Conservation (phyloP, 2,329 filamentous ascomycete species). For the Aureobasidium sp. region DNA sequence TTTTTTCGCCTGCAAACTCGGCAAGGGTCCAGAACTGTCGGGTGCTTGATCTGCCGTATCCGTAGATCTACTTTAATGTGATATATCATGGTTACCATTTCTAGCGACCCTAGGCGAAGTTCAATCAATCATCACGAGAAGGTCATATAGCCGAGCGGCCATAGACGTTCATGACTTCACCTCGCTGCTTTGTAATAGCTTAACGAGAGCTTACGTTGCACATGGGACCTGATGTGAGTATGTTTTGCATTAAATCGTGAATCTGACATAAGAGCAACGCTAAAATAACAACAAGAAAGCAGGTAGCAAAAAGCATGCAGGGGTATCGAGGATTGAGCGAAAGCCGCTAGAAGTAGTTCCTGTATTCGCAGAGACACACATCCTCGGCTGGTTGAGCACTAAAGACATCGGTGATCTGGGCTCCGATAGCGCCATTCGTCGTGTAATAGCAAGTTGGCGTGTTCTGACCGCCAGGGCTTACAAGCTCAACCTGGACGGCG, state of each 20-base stretch:
- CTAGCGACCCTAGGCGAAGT: no score
- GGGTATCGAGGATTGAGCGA: neutral
- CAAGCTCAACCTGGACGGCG: constrained; percentile 48
- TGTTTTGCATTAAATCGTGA: neutral
- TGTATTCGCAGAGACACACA: constrained; percentile 40
- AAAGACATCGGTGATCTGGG: constrained; percentile 27
- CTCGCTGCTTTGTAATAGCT: neutral
- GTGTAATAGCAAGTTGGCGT: constrained; percentile 47
- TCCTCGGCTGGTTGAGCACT: constrained; percentile 25
- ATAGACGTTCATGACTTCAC: no score
- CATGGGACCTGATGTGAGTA: neutral
- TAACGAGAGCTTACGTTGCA: no score
- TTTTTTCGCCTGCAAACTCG: no score
- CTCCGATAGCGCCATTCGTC: constrained; percentile 28
- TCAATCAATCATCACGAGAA: neutral
- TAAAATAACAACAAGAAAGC: neutral
- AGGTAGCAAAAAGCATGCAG: neutral
- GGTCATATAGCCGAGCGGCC: no score
- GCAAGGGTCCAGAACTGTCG: neutral
- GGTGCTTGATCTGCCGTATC: neutral
- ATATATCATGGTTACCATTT: no score
- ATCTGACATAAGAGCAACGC: neutral
- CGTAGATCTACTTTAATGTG: neutral
- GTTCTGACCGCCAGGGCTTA: constrained; percentile 37
- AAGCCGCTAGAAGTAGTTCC: constrained; percentile 23